Conservation (phyloP, 805 yeast genomes). For the Sungouiella blattae region DNA sequence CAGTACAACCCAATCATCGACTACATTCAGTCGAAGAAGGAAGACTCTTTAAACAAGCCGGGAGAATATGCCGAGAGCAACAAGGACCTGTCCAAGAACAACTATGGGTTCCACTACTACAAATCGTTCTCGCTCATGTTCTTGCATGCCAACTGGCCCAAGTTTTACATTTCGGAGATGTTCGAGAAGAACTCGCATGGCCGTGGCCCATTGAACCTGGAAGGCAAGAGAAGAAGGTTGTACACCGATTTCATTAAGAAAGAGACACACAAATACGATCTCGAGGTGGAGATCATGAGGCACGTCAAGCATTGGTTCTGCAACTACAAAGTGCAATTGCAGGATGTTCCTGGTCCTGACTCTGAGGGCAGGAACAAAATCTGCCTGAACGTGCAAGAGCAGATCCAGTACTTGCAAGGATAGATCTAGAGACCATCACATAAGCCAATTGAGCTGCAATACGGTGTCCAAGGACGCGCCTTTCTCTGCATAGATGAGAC, state of each 20-base stretch:
- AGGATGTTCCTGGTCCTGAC: slow-evolving; percentile 19
- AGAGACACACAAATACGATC: slow-evolving; percentile 26
- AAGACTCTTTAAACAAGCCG: neutral
- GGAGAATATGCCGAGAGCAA: slow-evolving; percentile 18
- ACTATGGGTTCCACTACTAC: slow-evolving; percentile 29
- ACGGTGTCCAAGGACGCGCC: neutral
- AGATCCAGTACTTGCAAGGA: slow-evolving; percentile 20
- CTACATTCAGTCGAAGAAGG: slow-evolving; percentile 15
- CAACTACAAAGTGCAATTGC: slow-evolving; percentile 18
- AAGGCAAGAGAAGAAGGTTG: slow-evolving; percentile 23
- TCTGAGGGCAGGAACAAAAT: slow-evolving; percentile 20
- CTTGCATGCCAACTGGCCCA: slow-evolving; percentile 40
- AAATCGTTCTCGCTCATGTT: slow-evolving; percentile 26
- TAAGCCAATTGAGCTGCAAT: neutral
- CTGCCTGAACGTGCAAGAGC: slow-evolving; percentile 23
- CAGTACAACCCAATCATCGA: slow-evolving; percentile 37
- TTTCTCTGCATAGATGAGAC: slow-evolving; percentile 26
- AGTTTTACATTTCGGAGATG: slow-evolving; percentile 23
- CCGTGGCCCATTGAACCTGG: slow-evolving; percentile 24
- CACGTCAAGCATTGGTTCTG: slow-evolving; percentile 30
- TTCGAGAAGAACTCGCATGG: slow-evolving; percentile 23
- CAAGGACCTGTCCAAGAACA: slow-evolving; percentile 18
- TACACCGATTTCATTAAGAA: slow-evolving; percentile 21
- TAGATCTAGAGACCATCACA: neutral
- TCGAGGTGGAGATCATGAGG: slow-evolving; percentile 25